Evolutionary conservation across 2,329 filamentous ascomycete species (phyloP).

Genomic region (Aspergillus oerlinghausenensis): DNA sequence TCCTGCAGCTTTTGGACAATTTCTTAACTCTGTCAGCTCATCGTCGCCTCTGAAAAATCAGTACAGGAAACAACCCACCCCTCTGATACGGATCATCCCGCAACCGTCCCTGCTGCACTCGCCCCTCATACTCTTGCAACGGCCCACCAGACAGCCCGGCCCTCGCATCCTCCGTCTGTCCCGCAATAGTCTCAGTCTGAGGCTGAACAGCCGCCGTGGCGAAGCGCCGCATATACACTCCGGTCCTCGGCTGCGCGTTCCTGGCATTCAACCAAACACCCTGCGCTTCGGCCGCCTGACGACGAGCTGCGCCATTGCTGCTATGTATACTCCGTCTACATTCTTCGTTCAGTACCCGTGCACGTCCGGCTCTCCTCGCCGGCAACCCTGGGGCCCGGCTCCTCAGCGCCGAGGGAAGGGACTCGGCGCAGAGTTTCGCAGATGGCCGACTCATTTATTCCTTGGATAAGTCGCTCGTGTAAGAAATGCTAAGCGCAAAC

Average conservation of each 20-base stretch:
- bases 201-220: conserved; percentile 11
- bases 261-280: background rate
- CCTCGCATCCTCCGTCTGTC: conserved; percentile 2
- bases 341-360: conserved; percentile 15
- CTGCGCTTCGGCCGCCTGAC: background rate
- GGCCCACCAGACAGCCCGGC: conserved; percentile 54
- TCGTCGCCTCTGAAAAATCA: background rate
- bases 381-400: conserved; percentile 14
- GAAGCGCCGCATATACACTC: conserved; percentile 10
- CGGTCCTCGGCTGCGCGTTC: background rate
- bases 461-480: background rate
- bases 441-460: conserved; percentile 28
- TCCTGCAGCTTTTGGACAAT: conserved; percentile 88
- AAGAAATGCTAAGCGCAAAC: background rate
- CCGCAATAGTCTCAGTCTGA: background rate
- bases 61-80: conserved; percentile 49
- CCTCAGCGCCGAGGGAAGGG: conserved; percentile 23
- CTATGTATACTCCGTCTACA: conserved; percentile 15
- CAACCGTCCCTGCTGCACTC: conserved; percentile 68
- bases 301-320: background rate
- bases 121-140: conserved; percentile 79
- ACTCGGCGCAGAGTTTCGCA: conserved; percentile 27
- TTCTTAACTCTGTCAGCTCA: conserved; percentile 43
- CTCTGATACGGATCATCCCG: conserved; percentile 88
- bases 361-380: conserved; percentile 16